These are phyloP conservation scores for Kurtzmaniella quercitrusa DNA, from an alignment of 1,139 yeast species.

Conservation along the genomic window DNA sequence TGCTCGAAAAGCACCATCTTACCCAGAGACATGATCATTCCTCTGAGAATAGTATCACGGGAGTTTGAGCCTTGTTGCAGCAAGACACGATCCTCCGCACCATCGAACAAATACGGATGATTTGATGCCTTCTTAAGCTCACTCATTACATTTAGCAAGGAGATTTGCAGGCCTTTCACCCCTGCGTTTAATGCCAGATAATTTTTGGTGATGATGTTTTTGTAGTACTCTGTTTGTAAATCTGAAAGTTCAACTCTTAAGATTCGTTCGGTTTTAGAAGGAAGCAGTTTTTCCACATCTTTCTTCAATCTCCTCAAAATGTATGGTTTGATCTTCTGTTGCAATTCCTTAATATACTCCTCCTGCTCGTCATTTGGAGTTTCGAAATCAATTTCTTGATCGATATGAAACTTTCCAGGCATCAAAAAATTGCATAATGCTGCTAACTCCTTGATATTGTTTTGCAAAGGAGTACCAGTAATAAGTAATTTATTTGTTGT, in stretches of 20 bases:
- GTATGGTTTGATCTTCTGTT: conserved; percentile 80
- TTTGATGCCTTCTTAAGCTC: conserved; percentile 95
- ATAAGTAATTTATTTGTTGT: conserved; percentile 82
- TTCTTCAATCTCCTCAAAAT: conserved; percentile 90
- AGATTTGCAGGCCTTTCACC: conserved; percentile 71
- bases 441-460: conserved; percentile 90
- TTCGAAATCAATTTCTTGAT: conserved; percentile 93
- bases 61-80: conserved; percentile 55
- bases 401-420: conserved; percentile 91
- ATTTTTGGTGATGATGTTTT: conserved; percentile 86
- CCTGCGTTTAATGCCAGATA: conserved; percentile 90
- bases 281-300: conserved; percentile 94
- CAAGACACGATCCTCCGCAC: conserved; percentile 83
- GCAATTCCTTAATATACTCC: conserved; percentile 79
- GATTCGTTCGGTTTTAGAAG: conserved; percentile 92
- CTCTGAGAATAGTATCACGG: conserved; percentile 79
- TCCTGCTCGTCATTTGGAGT: conserved; percentile 85
- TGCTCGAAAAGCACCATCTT: conserved; percentile 96
- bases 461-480: conserved; percentile 97
- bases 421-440: conserved; percentile 91
- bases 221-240: conserved; percentile 90
- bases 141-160: conserved; percentile 86
- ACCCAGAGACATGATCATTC: conserved; percentile 96
- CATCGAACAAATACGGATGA: conserved; percentile 93
- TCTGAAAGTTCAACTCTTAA: conserved; percentile 93